These are phyloP conservation scores for Leccinum arenicola DNA, from an alignment of 768 basidiomycete genomes.

Conservation along the genomic window DNA sequence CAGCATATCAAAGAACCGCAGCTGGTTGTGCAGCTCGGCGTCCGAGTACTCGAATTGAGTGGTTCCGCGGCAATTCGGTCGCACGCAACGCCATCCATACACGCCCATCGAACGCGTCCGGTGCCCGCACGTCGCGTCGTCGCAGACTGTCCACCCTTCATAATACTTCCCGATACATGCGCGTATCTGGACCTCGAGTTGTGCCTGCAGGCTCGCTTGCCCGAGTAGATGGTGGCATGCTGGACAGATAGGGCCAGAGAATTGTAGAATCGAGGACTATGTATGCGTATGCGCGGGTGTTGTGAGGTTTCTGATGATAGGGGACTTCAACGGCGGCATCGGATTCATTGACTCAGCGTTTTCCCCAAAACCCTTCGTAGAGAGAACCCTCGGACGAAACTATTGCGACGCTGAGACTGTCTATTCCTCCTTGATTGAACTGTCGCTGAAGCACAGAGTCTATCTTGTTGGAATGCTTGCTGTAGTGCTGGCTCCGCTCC, in stretches of 20 bases:
- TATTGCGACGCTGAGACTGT: conserved; percentile 49
- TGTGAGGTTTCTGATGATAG: conserved; percentile 1
- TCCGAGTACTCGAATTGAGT: conserved; percentile 69
- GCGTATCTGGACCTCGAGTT: conserved; percentile 86
- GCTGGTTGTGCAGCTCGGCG: conserved; percentile 81
- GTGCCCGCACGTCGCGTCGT: conserved; percentile 79
- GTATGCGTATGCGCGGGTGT: not conserved
- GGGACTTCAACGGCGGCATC: conserved; percentile 1
- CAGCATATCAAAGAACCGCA: conserved; percentile 76
- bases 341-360: conserved; percentile 43
- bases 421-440: conserved; percentile 37
- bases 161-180: conserved; percentile 78
- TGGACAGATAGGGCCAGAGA: conserved; percentile 68
- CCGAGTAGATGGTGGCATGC: conserved; percentile 56
- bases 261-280: conserved; percentile 65
- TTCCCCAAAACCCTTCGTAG: conserved; percentile 46
- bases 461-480: conserved; percentile 5
- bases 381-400: conserved; percentile 44
- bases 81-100: conserved; percentile 80
- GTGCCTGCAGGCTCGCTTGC: conserved; percentile 66
- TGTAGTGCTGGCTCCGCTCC: conserved; percentile 8
- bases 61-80: conserved; percentile 22
- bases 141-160: conserved; percentile 84
- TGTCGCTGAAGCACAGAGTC: conserved; percentile 12
- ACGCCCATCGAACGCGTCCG: conserved; percentile 94